Base-by-base conservation (phyloP, 1,284 basidiomycete species). In the Bjerkandera adusta region DNA sequence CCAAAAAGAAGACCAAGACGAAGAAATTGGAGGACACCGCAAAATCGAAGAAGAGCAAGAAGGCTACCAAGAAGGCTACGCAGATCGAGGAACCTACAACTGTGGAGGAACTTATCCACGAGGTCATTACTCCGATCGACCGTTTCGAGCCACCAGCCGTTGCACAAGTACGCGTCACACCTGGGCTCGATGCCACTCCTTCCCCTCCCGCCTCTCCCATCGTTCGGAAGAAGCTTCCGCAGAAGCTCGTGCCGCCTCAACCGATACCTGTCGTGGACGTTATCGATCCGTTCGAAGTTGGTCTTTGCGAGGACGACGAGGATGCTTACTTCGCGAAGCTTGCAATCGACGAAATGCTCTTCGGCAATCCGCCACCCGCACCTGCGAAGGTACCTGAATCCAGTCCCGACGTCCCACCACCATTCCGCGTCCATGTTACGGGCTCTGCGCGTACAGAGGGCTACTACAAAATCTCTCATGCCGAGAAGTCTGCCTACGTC, bases 381-480 rank as follows among this genome's bases (percentile, higher is more conserved):
- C 45, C 36, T 3, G 25, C 22, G 20, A 53, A 57, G 33, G 64
- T 66, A 26, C 57, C 37, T 7, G 45, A 60, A 71, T 25, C 62
- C 63, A 47, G 50, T 60, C 45, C 30, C 60, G 61, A 66, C 16
- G 54, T 60, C 0, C 68, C 68, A 3, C 64, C 66, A 15, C 68
- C 77, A 20, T 77, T 81, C 63, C 82, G 83, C 38, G 80, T 79
- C 38, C 91, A 95, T 59, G 54, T 78, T 44, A 87, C 86, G 0
- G 92, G 92, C 21, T 86, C 88, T 24, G 91, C 92, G 29, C 83
- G 95, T 21, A 93, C 94, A 0, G 91, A 98, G 68, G 96, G 97
- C 1, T 92, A 86, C 66, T 96, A 96, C 77, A 91, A 92, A 71
- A 92, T 99, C 61, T 85, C 91, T 0, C 87, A 93, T 51, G 83